Evolutionary conservation across 1,284 basidiomycete species (phyloP).

Genomic region (Austroboletus olivaceoglutinosus): DNA sequence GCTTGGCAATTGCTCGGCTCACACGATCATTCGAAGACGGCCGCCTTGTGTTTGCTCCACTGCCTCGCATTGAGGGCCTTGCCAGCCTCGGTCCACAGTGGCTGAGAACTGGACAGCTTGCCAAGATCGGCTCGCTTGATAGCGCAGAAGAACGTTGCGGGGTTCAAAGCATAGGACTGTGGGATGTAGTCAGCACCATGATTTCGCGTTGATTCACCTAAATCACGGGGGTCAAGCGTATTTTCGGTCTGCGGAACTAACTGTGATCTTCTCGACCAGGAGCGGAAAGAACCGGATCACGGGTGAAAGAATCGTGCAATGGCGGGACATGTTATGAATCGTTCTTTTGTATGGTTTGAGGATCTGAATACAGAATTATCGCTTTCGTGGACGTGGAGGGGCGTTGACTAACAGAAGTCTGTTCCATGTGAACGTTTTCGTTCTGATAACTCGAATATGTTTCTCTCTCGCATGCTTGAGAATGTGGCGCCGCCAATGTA

Average conservation of each 20-base stretch:
- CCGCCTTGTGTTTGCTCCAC: not conserved
- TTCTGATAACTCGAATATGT: not conserved
- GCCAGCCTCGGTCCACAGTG: not conserved
- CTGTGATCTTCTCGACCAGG: not conserved
- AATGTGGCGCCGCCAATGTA: constrained; percentile 10
- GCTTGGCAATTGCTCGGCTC: not conserved
- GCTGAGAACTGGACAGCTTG: not conserved
- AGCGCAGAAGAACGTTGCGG: constrained; percentile 27
- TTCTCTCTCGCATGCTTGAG: constrained; percentile 4
- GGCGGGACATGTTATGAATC: not conserved
- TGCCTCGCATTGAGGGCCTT: not conserved
- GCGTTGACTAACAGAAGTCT: not conserved
- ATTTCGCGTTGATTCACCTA: too few relatives aligned
- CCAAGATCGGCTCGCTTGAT: constrained; percentile 19
- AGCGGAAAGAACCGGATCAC: constrained; percentile 9
- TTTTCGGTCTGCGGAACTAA: constrained; percentile 4
- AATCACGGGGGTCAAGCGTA: too few relatives aligned
- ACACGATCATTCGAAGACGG: constrained; percentile 2
- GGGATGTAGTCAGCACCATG: constrained; percentile 2
- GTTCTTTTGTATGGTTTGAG: not conserved
- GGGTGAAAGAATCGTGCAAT: not conserved
- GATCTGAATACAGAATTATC: constrained; percentile 6
- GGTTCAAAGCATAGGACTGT: constrained; percentile 20
- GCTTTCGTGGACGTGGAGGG: constrained; percentile 4
- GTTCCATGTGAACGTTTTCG: constrained; percentile 12